Percentiles rank a stretch among this genome's conserved stretches.
phyloP scores from a whole-genome alignment of 2,329 filamentous ascomycete species.

The Fusarium dlaminii region DNA sequence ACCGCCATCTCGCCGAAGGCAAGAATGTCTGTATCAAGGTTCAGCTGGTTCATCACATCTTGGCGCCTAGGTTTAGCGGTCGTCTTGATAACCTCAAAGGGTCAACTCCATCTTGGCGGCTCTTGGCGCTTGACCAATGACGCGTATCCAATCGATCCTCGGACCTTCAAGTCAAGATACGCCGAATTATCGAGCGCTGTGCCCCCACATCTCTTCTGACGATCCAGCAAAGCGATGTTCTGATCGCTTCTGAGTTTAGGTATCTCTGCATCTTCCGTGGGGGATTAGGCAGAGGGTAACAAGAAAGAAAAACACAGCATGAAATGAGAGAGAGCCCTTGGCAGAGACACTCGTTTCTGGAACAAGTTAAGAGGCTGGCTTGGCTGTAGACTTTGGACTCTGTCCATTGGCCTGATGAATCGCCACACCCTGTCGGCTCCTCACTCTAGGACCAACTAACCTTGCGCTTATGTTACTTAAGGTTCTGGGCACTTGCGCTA shows the following conservation, averaged over 20 bases:
- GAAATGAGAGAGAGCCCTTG: background rate
- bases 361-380: slow-evolving; percentile 28
- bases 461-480: slow-evolving; percentile 38
- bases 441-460: slow-evolving; percentile 13
- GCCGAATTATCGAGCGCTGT: slow-evolving; percentile 3
- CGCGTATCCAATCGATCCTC: slow-evolving; percentile 26
- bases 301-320: background rate
- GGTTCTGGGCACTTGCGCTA: slow-evolving; percentile 36
- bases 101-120: slow-evolving; percentile 22
- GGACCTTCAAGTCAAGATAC: slow-evolving; percentile 2
- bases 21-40: slow-evolving; percentile 36
- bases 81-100: slow-evolving; percentile 28
- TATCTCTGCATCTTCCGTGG: slow-evolving; percentile 5
- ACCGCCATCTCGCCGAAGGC: slow-evolving; percentile 26
- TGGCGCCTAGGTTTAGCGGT: slow-evolving; percentile 26
- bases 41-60: slow-evolving; percentile 25
- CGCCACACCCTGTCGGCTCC: slow-evolving; percentile 4
- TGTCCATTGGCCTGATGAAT: slow-evolving; percentile 19
- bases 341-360: slow-evolving; percentile 16
- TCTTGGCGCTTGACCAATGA: slow-evolving; percentile 37
- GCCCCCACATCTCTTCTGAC: background rate
- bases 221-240: background rate
- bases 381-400: slow-evolving; percentile 5
- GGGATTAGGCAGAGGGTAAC: background rate
- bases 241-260: slow-evolving; percentile 2